Evolutionary conservation across 2,329 filamentous ascomycete genomes (phyloP).

Genomic region (Nakataea oryzae): DNA sequence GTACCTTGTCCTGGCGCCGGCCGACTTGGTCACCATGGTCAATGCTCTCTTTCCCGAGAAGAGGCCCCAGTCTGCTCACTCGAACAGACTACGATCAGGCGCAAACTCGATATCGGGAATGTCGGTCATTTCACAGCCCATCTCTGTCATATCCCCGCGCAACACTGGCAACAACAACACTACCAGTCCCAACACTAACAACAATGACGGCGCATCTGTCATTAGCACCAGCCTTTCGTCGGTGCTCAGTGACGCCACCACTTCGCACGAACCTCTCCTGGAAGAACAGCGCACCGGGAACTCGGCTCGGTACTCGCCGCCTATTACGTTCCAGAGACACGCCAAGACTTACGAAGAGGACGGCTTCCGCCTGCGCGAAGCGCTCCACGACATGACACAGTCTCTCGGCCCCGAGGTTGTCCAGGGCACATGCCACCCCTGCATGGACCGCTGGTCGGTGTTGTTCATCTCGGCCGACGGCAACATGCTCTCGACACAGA

Average conservation of each 20-base stretch:
- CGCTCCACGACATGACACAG: slow-evolving; percentile 61
- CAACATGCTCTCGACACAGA: slow-evolving; percentile 55
- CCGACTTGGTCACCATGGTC: slow-evolving; percentile 70
- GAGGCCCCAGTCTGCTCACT: slow-evolving; percentile 52
- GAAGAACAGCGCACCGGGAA: slow-evolving; percentile 41
- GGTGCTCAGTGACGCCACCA: slow-evolving; percentile 58
- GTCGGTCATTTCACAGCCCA: slow-evolving; percentile 57
- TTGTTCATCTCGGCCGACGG: slow-evolving; percentile 70
- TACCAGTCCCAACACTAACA: slow-evolving; percentile 13
- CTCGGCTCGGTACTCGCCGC: slow-evolving; percentile 41
- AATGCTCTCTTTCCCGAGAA: slow-evolving; percentile 75
- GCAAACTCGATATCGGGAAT: slow-evolving; percentile 59
- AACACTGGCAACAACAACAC: slow-evolving; percentile 15
- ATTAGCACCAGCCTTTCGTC: slow-evolving; percentile 65
- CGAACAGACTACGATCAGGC: slow-evolving; percentile 52
- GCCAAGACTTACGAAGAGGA: slow-evolving; percentile 50
- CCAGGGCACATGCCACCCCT: slow-evolving; percentile 64
- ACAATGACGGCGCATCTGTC: slow-evolving; percentile 57
- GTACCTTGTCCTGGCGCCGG: slow-evolving; percentile 68
- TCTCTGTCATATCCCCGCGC: slow-evolving; percentile 43
- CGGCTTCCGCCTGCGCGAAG: slow-evolving; percentile 53
- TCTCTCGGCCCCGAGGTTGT: slow-evolving; percentile 52
- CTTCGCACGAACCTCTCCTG: slow-evolving; percentile 52
- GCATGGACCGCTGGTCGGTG: slow-evolving; percentile 73
- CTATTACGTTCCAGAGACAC: slow-evolving; percentile 34